These are phyloP conservation scores for Thermomyces lanuginosus DNA, from an alignment of 2,329 filamentous ascomycete species.

Conservation along the genomic window DNA sequence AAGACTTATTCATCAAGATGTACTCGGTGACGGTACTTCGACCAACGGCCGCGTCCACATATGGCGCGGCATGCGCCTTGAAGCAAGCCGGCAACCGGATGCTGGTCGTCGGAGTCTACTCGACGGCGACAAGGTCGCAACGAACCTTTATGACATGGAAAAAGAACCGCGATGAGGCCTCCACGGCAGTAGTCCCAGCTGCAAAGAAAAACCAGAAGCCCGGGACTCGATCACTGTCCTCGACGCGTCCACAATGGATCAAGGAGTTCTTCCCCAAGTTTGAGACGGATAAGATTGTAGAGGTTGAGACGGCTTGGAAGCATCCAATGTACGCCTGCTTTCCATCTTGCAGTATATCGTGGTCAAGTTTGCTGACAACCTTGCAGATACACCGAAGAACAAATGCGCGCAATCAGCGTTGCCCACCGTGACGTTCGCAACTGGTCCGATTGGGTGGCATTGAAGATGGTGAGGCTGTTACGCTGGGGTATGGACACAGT, in stretches of 20 bases:
- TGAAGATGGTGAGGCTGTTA: constrained; percentile 57
- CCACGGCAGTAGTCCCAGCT: too few relatives aligned
- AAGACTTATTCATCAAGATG: too few relatives aligned
- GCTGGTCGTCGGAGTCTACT: too few relatives aligned
- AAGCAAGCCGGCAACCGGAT: too few relatives aligned
- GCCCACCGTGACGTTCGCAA: constrained; percentile 61
- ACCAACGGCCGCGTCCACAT: too few relatives aligned
- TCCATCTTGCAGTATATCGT: not conserved
- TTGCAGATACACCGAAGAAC: constrained; percentile 52
- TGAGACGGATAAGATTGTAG: constrained; percentile 44
- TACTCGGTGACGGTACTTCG: too few relatives aligned
- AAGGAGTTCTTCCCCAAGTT: constrained; percentile 42
- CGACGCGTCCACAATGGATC: constrained; percentile 19
- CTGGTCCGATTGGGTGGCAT: constrained; percentile 62
- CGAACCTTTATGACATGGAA: too few relatives aligned
- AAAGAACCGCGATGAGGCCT: too few relatives aligned
- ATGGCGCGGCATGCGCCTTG: too few relatives aligned
- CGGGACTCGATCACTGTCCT: constrained; percentile 12
- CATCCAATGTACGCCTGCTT: constrained; percentile 38
- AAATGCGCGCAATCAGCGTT: constrained; percentile 59
- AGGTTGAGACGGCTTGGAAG: constrained; percentile 50
- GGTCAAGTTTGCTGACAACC: constrained; percentile 7
- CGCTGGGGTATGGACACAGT: constrained; percentile 67
- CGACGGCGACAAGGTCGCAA: too few relatives aligned
- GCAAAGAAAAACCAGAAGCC: too few relatives aligned